Conservation (phyloP, 2,329 filamentous ascomycete genomes). For the Coniochaeta sp. region DNA sequence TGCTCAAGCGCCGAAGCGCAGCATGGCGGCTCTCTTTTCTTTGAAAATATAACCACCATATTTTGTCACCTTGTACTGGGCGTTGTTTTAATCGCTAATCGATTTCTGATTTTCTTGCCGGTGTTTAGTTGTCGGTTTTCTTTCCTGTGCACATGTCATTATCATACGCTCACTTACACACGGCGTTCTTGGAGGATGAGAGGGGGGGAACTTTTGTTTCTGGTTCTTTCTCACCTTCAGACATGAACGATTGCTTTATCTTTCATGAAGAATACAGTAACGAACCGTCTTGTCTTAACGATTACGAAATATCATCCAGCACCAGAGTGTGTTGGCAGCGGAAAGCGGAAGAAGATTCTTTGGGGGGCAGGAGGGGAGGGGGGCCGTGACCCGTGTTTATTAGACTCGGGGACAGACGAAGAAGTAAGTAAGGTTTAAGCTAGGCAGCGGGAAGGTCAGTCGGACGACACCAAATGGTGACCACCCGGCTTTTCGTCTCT, state of each 20-base stretch:
- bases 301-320: background rate
- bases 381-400: background rate
- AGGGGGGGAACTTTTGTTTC: background rate
- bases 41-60: background rate
- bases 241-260: background rate
- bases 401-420: background rate
- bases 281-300: background rate
- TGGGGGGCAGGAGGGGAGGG: background rate
- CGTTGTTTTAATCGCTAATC: background rate
- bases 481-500: too few species aligned
- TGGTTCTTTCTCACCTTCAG: background rate
- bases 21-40: background rate
- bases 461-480: background rate
- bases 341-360: background rate
- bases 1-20: background rate
- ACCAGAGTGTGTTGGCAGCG: background rate
- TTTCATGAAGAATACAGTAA: background rate
- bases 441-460: background rate
- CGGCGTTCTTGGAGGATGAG: background rate
- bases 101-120: background rate
- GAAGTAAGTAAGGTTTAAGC: constrained; percentile 1
- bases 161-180: background rate
- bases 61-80: background rate
- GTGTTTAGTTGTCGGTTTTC: background rate
- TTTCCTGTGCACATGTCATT: background rate